Evolutionary conservation across 352 stramenopile genomes (phyloP).

Genomic region (Globisporangium barbulae): DNA sequence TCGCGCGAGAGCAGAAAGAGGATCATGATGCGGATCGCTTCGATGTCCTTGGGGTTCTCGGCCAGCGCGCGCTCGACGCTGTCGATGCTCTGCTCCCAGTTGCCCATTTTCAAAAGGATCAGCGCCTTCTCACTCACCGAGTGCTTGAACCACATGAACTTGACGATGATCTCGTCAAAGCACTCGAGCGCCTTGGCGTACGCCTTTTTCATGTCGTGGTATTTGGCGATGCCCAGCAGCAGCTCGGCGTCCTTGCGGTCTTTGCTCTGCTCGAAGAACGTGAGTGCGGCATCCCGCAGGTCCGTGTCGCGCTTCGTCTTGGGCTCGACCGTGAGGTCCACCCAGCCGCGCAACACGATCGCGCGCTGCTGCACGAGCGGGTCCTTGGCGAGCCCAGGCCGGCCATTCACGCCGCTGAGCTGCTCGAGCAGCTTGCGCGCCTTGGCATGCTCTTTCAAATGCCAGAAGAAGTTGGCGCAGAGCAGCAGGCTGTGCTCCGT

Average conservation of each 20-base stretch:
- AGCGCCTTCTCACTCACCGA: constrained; percentile 79
- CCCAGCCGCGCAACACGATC: constrained; percentile 66
- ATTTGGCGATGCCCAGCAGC: constrained; percentile 70
- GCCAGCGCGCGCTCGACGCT: constrained; percentile 65
- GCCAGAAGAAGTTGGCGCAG: constrained; percentile 79
- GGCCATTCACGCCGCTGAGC: constrained; percentile 26
- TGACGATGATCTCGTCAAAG: constrained; percentile 75
- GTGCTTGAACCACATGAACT: constrained; percentile 82
- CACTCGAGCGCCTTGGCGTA: constrained; percentile 60
- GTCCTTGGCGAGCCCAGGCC: constrained; percentile 22
- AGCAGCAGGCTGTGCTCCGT: constrained; percentile 52
- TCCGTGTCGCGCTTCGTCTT: constrained; percentile 72
- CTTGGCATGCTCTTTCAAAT: constrained; percentile 57
- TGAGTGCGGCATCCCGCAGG: constrained; percentile 49
- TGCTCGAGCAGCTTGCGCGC: constrained; percentile 72
- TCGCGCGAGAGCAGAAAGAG: constrained; percentile 68
- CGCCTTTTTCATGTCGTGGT: constrained; percentile 70
- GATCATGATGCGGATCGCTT: constrained; percentile 64
- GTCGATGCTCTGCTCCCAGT: constrained; percentile 84
- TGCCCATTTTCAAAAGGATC: constrained; percentile 79
- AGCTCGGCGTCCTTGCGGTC: constrained; percentile 69
- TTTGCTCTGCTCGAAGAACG: constrained; percentile 64
- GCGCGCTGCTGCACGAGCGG: constrained; percentile 38
- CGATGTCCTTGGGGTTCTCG: constrained; percentile 67
- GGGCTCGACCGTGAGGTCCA: constrained; percentile 65